Percentiles rank a stretch among this genome's conserved stretches.
These are phyloP conservation scores for Pseudopithomyces maydicus DNA, from an alignment of 2,329 filamentous ascomycete genomes.

Conservation along the genomic window DNA sequence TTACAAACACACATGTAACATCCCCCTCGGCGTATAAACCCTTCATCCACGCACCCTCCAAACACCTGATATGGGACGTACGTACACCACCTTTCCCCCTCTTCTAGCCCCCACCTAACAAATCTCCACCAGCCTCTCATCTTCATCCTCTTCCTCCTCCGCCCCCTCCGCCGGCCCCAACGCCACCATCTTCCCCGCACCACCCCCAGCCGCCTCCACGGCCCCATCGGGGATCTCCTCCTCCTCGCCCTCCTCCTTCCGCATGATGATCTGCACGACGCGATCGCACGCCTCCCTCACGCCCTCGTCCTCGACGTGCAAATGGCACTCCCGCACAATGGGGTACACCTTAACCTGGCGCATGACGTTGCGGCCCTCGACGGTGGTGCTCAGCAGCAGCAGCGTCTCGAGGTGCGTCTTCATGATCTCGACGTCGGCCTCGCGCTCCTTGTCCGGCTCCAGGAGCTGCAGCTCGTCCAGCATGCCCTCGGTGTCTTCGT, in stretches of 20 bases:
- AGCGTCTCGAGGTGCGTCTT: conserved; percentile 89
- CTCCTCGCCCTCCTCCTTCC: conserved; percentile 71
- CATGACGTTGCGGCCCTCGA: conserved; percentile 74
- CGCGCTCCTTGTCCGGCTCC: conserved; percentile 85
- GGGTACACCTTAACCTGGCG: conserved; percentile 83
- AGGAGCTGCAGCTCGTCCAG: conserved; percentile 87
- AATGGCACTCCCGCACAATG: conserved; percentile 83
- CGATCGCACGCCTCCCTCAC: conserved; percentile 87
- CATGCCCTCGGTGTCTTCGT: conserved; percentile 86
- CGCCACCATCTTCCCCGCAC: conserved; percentile 32
- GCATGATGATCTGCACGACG: conserved; percentile 85
- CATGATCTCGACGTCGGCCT: conserved; percentile 75
- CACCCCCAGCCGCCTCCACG: conserved; percentile 19
- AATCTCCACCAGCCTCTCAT: conserved; percentile 46
- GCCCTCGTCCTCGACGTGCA: conserved; percentile 75
- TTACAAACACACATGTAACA: too few relatives aligned
- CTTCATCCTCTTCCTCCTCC: conserved; percentile 37
- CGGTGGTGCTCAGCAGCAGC: conserved; percentile 78
- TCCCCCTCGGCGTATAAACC: too few relatives aligned
- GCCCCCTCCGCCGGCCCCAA: conserved; percentile 30
- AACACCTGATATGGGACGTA: too few relatives aligned
- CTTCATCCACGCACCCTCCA: too few relatives aligned
- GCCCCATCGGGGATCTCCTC: conserved; percentile 44
- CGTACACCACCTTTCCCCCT: too few relatives aligned
- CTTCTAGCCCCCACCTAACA: too few relatives aligned